Percentiles rank a stretch among this genome's conserved stretches.
Evolutionary conservation across 2,329 filamentous ascomycete species (phyloP).

Genomic region (Rasamsonia emersonii): DNA sequence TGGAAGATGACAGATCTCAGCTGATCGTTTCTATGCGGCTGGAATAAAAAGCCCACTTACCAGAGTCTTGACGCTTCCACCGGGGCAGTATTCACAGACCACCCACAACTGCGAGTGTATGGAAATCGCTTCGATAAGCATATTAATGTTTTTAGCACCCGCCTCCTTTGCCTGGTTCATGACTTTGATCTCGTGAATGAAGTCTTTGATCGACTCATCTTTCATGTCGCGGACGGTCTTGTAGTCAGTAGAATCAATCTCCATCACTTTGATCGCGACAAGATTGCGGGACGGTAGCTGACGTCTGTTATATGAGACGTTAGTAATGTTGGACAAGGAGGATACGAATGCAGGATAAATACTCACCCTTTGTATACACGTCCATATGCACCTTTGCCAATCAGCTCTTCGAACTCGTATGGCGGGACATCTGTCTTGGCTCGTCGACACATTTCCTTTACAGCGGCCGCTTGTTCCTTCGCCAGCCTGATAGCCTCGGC

Average conservation of each 20-base stretch:
- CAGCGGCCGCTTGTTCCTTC: slow-evolving; percentile 36
- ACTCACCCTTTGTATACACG: slow-evolving; percentile 40
- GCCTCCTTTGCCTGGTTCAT: slow-evolving; percentile 55
- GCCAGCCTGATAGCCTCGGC: slow-evolving; percentile 41
- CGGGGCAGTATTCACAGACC: slow-evolving; percentile 58
- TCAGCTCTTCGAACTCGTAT: slow-evolving; percentile 43
- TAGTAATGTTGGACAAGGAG: no score
- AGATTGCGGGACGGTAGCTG: slow-evolving; percentile 31
- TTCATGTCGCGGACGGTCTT: slow-evolving; percentile 36
- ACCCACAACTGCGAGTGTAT: slow-evolving; percentile 59
- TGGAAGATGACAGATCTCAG: no score
- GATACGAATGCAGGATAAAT: no score
- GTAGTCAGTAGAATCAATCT: slow-evolving; percentile 43
- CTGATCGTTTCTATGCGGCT: no score
- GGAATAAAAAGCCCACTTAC: no score
- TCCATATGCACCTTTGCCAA: slow-evolving; percentile 44
- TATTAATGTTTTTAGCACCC: slow-evolving; percentile 55
- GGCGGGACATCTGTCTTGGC: slow-evolving; percentile 36
- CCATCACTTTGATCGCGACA: slow-evolving; percentile 45
- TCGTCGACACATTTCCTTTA: slow-evolving; percentile 39
- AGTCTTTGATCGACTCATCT: slow-evolving; percentile 45
- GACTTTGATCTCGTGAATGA: slow-evolving; percentile 55
- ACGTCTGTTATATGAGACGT: slow-evolving; percentile 11
- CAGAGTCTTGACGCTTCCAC: slow-evolving; percentile 56
- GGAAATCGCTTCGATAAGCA: slow-evolving; percentile 55